Conservation (phyloP, 495 filamentous ascomycete genomes). For the Aspergillus coremiiformis region DNA sequence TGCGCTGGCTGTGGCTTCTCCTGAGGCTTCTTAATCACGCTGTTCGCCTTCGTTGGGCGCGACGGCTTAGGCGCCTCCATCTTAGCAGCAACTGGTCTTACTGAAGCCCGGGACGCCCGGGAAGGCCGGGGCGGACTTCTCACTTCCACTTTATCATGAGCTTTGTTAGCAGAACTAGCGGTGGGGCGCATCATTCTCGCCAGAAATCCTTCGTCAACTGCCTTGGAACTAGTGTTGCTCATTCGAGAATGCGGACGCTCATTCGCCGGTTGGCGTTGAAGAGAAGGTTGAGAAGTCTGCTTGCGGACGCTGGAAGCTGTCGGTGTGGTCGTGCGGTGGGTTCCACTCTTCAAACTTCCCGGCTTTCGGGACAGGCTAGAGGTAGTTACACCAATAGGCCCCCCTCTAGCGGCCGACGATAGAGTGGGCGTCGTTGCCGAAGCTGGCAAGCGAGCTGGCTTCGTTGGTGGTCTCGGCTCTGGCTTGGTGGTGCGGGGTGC, state of each 20-base stretch:
- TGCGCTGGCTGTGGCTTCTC: slow-evolving; percentile 11
- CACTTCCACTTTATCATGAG: slow-evolving; percentile 58
- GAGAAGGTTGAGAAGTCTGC: slow-evolving; percentile 36
- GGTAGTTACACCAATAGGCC: slow-evolving; percentile 22
- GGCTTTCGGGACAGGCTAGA: slow-evolving; percentile 38
- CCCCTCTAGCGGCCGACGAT: slow-evolving; percentile 49
- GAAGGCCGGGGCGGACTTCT: slow-evolving; percentile 31
- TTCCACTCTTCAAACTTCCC: slow-evolving; percentile 29
- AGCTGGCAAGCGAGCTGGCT: slow-evolving; percentile 51
- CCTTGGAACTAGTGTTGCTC: slow-evolving; percentile 34
- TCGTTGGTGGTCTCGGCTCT: slow-evolving; percentile 57
- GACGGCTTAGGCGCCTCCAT: slow-evolving; percentile 15
- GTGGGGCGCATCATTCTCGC: slow-evolving; percentile 93
- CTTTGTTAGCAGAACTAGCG: slow-evolving; percentile 67
- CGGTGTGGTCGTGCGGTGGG: slow-evolving; percentile 18
- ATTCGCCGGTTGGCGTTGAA: slow-evolving; percentile 22
- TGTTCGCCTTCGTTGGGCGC: slow-evolving; percentile 19
- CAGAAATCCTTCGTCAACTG: slow-evolving; percentile 69
- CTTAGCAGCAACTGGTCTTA: slow-evolving; percentile 20
- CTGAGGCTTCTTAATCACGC: slow-evolving; percentile 14
- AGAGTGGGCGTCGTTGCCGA: slow-evolving; percentile 57
- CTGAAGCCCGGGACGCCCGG: slow-evolving; percentile 11
- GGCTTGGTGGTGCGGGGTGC: slow-evolving; percentile 40
- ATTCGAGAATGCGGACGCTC: slow-evolving; percentile 38
- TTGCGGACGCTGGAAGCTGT: slow-evolving; percentile 22